Conservation (phyloP, 805 yeast genomes). For the Kluyveromyces nonfermentans region DNA sequence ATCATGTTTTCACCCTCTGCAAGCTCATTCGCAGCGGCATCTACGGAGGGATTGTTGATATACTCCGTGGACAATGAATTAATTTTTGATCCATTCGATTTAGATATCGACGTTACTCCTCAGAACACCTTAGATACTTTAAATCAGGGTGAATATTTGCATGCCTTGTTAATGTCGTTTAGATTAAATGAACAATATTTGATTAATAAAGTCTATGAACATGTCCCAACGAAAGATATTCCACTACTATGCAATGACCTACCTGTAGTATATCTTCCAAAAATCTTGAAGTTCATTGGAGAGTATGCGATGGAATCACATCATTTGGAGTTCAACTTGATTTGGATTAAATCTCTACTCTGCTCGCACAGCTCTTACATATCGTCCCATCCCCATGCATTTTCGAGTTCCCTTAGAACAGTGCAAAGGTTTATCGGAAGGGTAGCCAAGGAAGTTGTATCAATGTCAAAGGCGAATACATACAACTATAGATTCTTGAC, state of each 20-base stretch:
- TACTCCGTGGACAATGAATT: slow-evolving; percentile 69
- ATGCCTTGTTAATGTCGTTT: slow-evolving; percentile 86
- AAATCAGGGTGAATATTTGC: slow-evolving; percentile 47
- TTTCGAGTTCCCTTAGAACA: slow-evolving; percentile 54
- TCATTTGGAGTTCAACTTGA: slow-evolving; percentile 73
- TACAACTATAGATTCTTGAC: slow-evolving; percentile 46
- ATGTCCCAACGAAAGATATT: slow-evolving; percentile 63
- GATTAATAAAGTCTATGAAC: slow-evolving; percentile 64
- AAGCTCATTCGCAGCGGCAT: slow-evolving; percentile 83
- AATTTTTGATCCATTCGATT: slow-evolving; percentile 87
- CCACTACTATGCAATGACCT: slow-evolving; percentile 54
- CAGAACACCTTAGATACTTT: slow-evolving; percentile 57
- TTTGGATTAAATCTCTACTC: slow-evolving; percentile 70
- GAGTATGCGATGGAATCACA: slow-evolving; percentile 57
- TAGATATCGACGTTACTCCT: slow-evolving; percentile 88
- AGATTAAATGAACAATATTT: slow-evolving; percentile 75
- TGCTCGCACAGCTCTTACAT: slow-evolving; percentile 73
- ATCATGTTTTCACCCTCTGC: slow-evolving; percentile 85
- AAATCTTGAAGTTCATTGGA: slow-evolving; percentile 62
- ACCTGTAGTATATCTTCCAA: slow-evolving; percentile 68
- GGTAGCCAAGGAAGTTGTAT: slow-evolving; percentile 64
- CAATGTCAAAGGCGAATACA: slow-evolving; percentile 43
- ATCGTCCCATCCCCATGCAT: slow-evolving; percentile 48
- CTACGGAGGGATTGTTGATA: slow-evolving; percentile 85
- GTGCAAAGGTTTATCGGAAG: slow-evolving; percentile 68